These are phyloP conservation scores for Apophysomyces trapeziformis DNA, from an alignment of 371 early-diverging fungal genomes.

Conservation along the genomic window DNA sequence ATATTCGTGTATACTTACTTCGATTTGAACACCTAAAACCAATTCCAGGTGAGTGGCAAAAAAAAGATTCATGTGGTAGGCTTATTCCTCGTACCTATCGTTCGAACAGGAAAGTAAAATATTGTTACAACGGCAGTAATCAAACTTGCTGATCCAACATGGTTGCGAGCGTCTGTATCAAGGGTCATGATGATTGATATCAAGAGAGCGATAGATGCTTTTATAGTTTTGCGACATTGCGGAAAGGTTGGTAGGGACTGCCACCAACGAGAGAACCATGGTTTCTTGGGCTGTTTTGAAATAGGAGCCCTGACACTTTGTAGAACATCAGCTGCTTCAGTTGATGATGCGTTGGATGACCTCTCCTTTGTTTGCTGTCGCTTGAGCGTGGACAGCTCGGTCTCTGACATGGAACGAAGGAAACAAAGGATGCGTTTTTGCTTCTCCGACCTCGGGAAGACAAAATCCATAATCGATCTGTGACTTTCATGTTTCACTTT, in stretches of 20 bases:
- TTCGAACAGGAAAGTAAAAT: slow-evolving; percentile 31
- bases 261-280: neutral
- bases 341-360: neutral
- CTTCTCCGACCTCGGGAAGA: too few species aligned
- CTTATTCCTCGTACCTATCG: slow-evolving; percentile 15
- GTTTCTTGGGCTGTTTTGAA: neutral
- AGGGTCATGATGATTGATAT: slow-evolving; percentile 34
- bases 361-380: slow-evolving; percentile 8
- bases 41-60: neutral
- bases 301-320: neutral
- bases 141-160: slow-evolving; percentile 20
- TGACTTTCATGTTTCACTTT: too few species aligned
- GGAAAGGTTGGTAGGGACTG: slow-evolving; percentile 27
- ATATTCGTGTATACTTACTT: slow-evolving; percentile 10
- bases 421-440: neutral
- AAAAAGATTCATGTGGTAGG: neutral
- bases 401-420: slow-evolving; percentile 3
- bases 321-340: neutral
- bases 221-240: slow-evolving; percentile 38
- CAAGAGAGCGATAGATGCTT: slow-evolving; percentile 37
- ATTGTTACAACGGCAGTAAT: slow-evolving; percentile 22
- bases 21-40: slow-evolving; percentile 15
- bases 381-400: neutral
- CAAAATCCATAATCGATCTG: too few species aligned
- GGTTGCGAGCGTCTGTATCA: slow-evolving; percentile 9